A percentile compares a stretch with the other conserved stretches of the same genome.
Conservation (phyloP, 176 grass and related monocot genomes). For the Tillandsia fasciculata region DNA sequence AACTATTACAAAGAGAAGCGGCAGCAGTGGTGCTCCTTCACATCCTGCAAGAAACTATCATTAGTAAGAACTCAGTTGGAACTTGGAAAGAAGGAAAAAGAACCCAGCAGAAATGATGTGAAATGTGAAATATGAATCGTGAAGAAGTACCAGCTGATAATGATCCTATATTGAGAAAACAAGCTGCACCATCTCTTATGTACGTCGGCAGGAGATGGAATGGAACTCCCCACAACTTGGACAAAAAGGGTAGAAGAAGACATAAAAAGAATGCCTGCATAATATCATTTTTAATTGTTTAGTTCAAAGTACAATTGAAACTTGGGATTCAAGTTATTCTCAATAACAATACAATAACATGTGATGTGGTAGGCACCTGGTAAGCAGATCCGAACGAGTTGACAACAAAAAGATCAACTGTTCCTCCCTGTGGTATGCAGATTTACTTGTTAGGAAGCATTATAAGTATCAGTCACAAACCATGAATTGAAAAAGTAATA, state of each 20-base stretch:
- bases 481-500: not conserved
- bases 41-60: slow-evolving; percentile 56
- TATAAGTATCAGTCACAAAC: not conserved
- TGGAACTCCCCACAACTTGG: slow-evolving; percentile 93
- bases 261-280: slow-evolving; percentile 90
- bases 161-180: slow-evolving; percentile 88
- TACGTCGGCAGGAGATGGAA: slow-evolving; percentile 73
- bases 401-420: slow-evolving; percentile 95
- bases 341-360: not conserved
- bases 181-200: slow-evolving; percentile 81
- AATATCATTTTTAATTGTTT: slow-evolving; percentile 12
- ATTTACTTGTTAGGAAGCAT: not conserved
- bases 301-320: not conserved
- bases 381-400: slow-evolving; percentile 95
- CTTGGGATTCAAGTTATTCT: not conserved
- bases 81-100: too few relatives aligned
- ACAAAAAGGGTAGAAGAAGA: slow-evolving; percentile 80
- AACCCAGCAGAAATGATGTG: not conserved
- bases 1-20: slow-evolving; percentile 84
- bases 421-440: slow-evolving; percentile 50
- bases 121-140: not conserved
- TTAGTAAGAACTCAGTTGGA: too few relatives aligned
- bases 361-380: slow-evolving; percentile 35
- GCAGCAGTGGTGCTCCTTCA: slow-evolving; percentile 75
- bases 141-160: slow-evolving; percentile 52